Percentiles rank a stretch among this genome's conserved stretches.
Conservation (phyloP, 257 asterid species). For the Cinchona pubescens region DNA sequence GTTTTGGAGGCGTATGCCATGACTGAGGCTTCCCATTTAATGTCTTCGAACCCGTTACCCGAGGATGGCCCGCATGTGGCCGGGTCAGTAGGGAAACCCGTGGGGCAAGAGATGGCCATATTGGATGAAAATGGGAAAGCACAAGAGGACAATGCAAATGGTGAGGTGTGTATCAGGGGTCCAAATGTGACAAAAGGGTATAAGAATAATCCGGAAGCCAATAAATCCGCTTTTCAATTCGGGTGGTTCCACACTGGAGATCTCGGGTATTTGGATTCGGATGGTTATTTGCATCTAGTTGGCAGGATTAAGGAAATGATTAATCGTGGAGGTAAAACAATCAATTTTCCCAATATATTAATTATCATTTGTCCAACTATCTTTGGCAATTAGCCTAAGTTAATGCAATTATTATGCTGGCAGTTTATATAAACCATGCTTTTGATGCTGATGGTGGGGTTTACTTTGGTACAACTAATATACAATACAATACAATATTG, state of each 20-base stretch:
- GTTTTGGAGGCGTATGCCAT: constrained; percentile 91
- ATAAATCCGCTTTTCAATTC: constrained; percentile 64
- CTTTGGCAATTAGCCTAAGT: constrained; percentile 1
- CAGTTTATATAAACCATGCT: background rate
- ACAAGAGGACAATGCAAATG: constrained; percentile 52
- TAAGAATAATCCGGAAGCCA: constrained; percentile 81
- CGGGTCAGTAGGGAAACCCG: constrained; percentile 85
- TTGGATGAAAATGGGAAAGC: constrained; percentile 60
- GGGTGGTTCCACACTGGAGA: constrained; percentile 98
- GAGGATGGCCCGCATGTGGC: constrained; percentile 74
- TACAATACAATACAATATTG: background rate
- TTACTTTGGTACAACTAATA: background rate
- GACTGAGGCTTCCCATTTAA: constrained; percentile 91
- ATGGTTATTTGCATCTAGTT: constrained; percentile 87
- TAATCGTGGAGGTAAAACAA: constrained; percentile 93
- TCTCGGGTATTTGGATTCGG: constrained; percentile 63
- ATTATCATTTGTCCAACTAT: background rate
- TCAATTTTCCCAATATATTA: background rate
- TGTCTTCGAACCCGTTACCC: constrained; percentile 84
- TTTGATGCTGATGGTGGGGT: background rate
- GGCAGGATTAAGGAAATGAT: constrained; percentile 89
- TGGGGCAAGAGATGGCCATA: constrained; percentile 90
- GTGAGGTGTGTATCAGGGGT: constrained; percentile 91
- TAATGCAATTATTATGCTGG: background rate
- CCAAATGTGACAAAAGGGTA: constrained; percentile 81